phyloP scores from a whole-genome alignment of 2,329 filamentous ascomycete genomes.

The Microsporum audouinii region DNA sequence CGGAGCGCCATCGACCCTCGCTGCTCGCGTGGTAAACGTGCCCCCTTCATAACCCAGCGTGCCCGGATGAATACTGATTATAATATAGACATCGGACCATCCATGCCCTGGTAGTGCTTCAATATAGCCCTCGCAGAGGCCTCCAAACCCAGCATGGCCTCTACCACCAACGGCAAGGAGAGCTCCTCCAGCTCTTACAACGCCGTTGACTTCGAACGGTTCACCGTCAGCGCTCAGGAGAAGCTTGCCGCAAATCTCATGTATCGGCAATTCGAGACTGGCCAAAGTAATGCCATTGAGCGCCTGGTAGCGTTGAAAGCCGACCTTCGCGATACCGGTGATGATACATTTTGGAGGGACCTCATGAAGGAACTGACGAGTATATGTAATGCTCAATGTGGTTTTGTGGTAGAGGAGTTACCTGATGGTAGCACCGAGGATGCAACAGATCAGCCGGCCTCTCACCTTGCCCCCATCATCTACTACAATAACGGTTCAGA shows the following conservation, averaged over 20 bases:
- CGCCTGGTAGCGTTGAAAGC: conserved; percentile 49
- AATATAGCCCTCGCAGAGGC: background rate
- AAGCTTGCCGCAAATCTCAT: background rate
- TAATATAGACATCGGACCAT: background rate
- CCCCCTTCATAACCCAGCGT: background rate
- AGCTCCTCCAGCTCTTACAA: background rate
- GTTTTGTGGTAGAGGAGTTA: conserved; percentile 40
- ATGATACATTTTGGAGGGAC: conserved; percentile 52
- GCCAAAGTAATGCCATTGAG: conserved; percentile 52
- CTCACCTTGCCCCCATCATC: conserved; percentile 53
- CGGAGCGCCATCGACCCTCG: background rate
- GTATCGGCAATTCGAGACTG: conserved; percentile 28
- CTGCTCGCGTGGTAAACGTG: background rate
- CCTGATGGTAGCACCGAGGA: background rate
- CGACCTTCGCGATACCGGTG: conserved; percentile 41
- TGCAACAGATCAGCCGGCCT: conserved; percentile 18
- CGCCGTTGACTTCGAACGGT: background rate
- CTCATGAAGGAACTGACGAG: conserved; percentile 54
- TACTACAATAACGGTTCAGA: conserved; percentile 51
- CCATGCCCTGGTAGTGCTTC: background rate
- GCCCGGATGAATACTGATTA: background rate
- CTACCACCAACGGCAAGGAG: background rate
- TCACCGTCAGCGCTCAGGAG: conserved; percentile 2
- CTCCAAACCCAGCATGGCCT: background rate
- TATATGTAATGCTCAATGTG: conserved; percentile 54